These are phyloP conservation scores for Penicillium cataractarum DNA, from an alignment of 495 filamentous ascomycete species.

Conservation along the genomic window DNA sequence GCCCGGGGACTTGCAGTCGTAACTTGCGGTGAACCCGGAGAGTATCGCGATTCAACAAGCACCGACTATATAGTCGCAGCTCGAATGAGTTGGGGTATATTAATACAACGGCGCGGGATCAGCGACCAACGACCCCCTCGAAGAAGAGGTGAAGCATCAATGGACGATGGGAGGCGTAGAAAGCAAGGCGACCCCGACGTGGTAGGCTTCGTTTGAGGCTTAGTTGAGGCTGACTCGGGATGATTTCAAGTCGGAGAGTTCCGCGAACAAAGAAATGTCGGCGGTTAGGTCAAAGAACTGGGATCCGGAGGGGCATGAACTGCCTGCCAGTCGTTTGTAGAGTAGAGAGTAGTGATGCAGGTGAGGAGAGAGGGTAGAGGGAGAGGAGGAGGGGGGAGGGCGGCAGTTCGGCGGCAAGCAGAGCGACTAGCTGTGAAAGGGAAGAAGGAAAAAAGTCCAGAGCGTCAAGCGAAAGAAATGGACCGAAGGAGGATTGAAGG, in stretches of 20 bases:
- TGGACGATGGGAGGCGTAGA: neutral
- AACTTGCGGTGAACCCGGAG: neutral
- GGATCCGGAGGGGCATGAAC: neutral
- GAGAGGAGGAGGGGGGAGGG: conserved; percentile 9
- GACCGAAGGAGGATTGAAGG: conserved; percentile 18
- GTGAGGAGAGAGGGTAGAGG: conserved; percentile 8
- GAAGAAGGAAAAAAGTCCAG: conserved; percentile 31
- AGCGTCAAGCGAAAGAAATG: conserved; percentile 37
- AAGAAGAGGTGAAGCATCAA: conserved; percentile 17
- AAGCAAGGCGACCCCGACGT: neutral
- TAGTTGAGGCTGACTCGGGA: neutral
- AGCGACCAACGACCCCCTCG: neutral
- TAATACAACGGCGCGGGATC: conserved; percentile 1
- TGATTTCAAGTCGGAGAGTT: neutral
- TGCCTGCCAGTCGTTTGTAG: neutral
- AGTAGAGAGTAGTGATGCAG: conserved; percentile 6
- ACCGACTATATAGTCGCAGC: neutral
- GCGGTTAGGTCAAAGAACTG: neutral
- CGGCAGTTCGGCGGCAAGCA: conserved; percentile 39
- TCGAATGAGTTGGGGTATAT: neutral
- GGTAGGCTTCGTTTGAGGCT: neutral
- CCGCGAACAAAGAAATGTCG: neutral
- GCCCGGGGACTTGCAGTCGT: neutral
- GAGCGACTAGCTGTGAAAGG: conserved; percentile 30
- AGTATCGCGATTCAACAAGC: neutral